Percentiles rank a stretch among this genome's conserved stretches.
phyloP scores from a whole-genome alignment of 306 rosid genomes.

The Prunus campanulata region DNA sequence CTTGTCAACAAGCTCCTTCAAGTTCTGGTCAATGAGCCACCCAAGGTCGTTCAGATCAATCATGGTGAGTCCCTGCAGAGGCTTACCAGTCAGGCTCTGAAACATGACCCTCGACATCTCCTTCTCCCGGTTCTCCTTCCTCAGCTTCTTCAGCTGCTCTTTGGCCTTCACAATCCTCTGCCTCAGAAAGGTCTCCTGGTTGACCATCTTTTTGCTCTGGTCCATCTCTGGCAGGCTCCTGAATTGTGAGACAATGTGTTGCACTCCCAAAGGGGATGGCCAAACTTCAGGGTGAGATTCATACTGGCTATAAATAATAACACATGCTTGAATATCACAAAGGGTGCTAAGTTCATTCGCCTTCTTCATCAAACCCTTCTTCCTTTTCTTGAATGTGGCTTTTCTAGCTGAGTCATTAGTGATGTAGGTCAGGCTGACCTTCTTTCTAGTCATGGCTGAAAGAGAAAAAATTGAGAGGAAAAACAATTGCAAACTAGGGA shows the following conservation, averaged over 20 bases:
- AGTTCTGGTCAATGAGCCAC: conserved; percentile 24
- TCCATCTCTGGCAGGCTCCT: conserved; percentile 34
- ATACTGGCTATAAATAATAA: conserved; percentile 45
- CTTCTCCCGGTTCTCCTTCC: conserved; percentile 23
- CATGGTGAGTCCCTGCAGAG: conserved; percentile 16
- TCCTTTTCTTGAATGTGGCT: conserved; percentile 57
- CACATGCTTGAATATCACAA: conserved; percentile 56
- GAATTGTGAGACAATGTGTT: conserved; percentile 22
- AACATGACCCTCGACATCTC: conserved; percentile 25
- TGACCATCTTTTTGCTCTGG: conserved; percentile 31
- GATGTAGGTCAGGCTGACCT: conserved; percentile 47
- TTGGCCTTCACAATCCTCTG: conserved; percentile 22
- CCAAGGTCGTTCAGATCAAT: conserved; percentile 29
- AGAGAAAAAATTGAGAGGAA: not conserved
- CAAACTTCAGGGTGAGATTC: conserved; percentile 43
- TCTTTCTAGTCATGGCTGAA: conserved; percentile 48
- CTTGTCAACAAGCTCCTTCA: conserved; percentile 20
- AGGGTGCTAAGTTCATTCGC: conserved; percentile 50
- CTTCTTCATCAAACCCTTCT: conserved; percentile 59
- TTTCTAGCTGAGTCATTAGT: conserved; percentile 43
- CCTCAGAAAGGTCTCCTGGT: conserved; percentile 27
- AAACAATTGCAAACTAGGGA: no score
- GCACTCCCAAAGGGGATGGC: conserved; percentile 40
- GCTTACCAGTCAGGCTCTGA: conserved; percentile 8
- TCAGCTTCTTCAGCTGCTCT: conserved; percentile 25